Conservation (phyloP, 2,329 filamentous ascomycete species). For the Xylaria sp. region DNA sequence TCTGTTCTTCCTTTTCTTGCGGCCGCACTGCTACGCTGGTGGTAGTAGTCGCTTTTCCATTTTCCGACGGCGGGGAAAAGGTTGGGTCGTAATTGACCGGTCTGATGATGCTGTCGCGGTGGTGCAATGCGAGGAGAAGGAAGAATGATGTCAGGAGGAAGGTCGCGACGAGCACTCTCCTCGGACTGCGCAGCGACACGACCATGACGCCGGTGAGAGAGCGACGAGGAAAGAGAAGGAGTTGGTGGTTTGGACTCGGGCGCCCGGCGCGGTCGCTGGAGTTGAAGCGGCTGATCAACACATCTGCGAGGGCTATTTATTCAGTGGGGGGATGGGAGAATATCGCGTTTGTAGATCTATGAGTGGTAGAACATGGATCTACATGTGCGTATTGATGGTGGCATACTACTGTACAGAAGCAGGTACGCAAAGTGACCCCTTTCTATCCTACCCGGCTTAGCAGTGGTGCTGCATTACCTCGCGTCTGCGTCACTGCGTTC, state of each 20-base stretch:
- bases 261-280: slow-evolving; percentile 27
- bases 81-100: not conserved
- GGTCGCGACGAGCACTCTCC: slow-evolving; percentile 29
- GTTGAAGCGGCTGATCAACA: slow-evolving; percentile 19
- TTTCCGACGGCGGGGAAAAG: not conserved
- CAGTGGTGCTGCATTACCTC: not conserved
- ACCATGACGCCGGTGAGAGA: slow-evolving; percentile 12
- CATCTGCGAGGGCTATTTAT: slow-evolving; percentile 22
- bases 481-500: not conserved
- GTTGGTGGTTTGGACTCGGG: slow-evolving; percentile 5
- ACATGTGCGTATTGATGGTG: not conserved
- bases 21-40: not conserved
- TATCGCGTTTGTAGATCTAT: not conserved
- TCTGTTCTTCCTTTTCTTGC: not conserved
- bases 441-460: not conserved
- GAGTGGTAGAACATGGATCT: not conserved
- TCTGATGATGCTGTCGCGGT: slow-evolving; percentile 10
- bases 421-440: not conserved
- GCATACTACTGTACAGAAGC: not conserved
- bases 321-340: not conserved
- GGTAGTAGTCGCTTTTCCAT: not conserved
- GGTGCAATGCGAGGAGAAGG: slow-evolving; percentile 21
- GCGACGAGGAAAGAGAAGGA: not conserved
- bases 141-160: slow-evolving; percentile 26
- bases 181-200: slow-evolving; percentile 24